phyloP scores from a whole-genome alignment of 2,329 filamentous ascomycete genomes.

The Ophiocordyceps camponoti-rufipedis region DNA sequence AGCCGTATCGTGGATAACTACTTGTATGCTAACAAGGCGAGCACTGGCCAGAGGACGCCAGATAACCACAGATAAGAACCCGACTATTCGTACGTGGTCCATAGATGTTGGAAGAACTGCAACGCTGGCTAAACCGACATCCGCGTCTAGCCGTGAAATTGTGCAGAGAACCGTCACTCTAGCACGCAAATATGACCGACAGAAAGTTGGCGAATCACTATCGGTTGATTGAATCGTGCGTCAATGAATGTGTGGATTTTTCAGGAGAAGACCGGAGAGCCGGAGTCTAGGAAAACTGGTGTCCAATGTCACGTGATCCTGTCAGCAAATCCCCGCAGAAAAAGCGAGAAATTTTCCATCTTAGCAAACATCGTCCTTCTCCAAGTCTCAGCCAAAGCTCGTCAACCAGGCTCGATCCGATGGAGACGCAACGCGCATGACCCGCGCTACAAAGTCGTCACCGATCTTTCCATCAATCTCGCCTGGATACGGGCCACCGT shows the following conservation, averaged over 20 bases:
- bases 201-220: slow-evolving; percentile 28
- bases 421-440: no score
- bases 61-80: no score
- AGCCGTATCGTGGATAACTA: background rate
- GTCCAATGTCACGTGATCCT: background rate
- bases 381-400: no score
- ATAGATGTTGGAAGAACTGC: slow-evolving; percentile 14
- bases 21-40: background rate
- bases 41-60: no score
- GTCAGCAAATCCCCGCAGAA: background rate
- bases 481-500: no score
- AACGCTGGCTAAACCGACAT: slow-evolving; percentile 8
- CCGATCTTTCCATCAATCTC: no score
- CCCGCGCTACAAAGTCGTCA: no score
- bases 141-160: slow-evolving; percentile 5
- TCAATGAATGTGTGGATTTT: slow-evolving; percentile 27
- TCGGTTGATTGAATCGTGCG: slow-evolving; percentile 45
- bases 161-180: slow-evolving; percentile 23
- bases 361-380: background rate
- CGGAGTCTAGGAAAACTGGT: background rate
- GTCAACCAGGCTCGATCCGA: no score
- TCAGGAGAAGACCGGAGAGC: no score
- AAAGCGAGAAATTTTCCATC: background rate
- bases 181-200: slow-evolving; percentile 43
- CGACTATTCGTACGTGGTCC: no score